Conservation (phyloP, 805 yeast species). For the Millerozyma miso region DNA sequence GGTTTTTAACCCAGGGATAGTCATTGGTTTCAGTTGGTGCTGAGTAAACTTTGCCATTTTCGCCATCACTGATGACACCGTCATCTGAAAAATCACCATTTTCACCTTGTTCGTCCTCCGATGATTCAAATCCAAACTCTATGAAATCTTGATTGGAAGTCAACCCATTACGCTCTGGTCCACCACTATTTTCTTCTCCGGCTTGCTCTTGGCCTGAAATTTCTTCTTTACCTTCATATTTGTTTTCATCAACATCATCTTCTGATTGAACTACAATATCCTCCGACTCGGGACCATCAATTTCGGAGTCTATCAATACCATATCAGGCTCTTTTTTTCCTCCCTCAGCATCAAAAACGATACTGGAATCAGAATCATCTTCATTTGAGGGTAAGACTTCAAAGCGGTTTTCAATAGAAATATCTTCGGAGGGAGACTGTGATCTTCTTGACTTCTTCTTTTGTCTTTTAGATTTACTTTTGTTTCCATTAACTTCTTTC, state of each 20-base stretch:
- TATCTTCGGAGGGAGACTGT: constrained; percentile 6
- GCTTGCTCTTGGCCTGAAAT: constrained; percentile 8
- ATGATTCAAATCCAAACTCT: constrained; percentile 49
- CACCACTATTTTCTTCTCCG: constrained; percentile 5
- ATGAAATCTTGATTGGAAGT: constrained; percentile 50
- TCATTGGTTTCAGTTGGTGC: constrained; percentile 24
- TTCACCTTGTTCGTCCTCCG: constrained; percentile 26
- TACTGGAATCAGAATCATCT: constrained; percentile 20
- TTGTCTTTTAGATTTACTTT: constrained; percentile 17
- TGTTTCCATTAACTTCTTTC: constrained; percentile 15
- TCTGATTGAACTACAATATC: constrained; percentile 23
- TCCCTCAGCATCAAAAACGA: constrained; percentile 17
- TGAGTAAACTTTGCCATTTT: constrained; percentile 21
- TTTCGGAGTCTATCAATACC: constrained; percentile 28
- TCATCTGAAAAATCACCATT: constrained; percentile 26
- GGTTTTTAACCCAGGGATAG: constrained; percentile 75
- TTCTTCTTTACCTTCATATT: constrained; percentile 3
- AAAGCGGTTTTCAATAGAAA: constrained; percentile 17
- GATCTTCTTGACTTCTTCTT: constrained; percentile 16
- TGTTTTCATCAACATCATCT: constrained; percentile 7
- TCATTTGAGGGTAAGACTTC: constrained; percentile 17
- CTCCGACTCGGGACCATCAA: constrained; percentile 12
- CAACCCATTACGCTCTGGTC: constrained; percentile 26
- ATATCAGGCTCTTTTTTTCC: constrained; percentile 17
- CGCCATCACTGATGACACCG: constrained; percentile 34